Base-by-base conservation (phyloP, 148 eudicot species). In the Arbutus unedo region DNA sequence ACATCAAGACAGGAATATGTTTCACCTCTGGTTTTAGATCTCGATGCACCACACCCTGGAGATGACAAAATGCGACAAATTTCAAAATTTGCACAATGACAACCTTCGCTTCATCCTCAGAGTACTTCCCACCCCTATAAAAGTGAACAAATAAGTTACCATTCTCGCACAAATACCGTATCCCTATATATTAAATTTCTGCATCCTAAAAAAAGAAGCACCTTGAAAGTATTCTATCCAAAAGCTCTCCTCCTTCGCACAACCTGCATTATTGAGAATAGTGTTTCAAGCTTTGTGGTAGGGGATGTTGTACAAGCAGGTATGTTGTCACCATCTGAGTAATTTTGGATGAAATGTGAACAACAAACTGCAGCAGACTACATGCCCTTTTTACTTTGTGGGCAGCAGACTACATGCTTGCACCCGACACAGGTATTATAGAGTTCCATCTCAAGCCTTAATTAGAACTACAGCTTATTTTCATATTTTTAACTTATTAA, bases 31-130 rank as follows among this genome's bases (percentile, higher is more conserved):
- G 94, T 89, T 92, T 92, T 41, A 92, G 88, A 84, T 92, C 94
- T n/a, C 93, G 91, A 82, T 92, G 94, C 57, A 90, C 93, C 77
- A 92, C 94, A 41, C 94, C 94, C 79, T 92, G 94, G 75, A 92
- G 89, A 89, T 92, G 94, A 72, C 88, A 89, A 78, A 82, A 92
- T 6, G 93, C 88, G 25, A 87, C 91, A 18, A 87, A 85, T 50
- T 84, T 88, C n/a, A 92, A 70, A 74, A 92, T 90, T 49, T 92
- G 95, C 23, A 85, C 86, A 87, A 90, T 87, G 44, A 92, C 86
- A 62, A 74, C 85, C 85, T 83, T 92, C 25, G 93, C 91, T 4
- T 92, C 88, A 68, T 89, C 93, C 85, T 92, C 95, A 3, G 91
- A 79, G 85, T 84, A 90, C 81, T 90, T 90, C 76, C 95, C 93